These are phyloP conservation scores for Rubus parviflorus DNA, from an alignment of 306 rosid species.

Conservation along the genomic window DNA sequence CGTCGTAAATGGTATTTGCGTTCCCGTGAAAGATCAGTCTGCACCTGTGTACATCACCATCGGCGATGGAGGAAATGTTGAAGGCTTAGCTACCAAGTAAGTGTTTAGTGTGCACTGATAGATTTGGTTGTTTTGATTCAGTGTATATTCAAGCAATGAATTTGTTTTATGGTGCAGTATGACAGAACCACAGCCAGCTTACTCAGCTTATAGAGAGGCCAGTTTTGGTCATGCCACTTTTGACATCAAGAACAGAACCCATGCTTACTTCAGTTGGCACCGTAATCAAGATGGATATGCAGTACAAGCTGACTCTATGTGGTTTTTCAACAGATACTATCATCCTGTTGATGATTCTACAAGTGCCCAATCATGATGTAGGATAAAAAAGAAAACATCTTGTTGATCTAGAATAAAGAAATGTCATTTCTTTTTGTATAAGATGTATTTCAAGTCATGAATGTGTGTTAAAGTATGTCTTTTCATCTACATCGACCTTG, in stretches of 20 bases:
- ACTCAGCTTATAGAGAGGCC: slow-evolving; percentile 80
- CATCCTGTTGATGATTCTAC: slow-evolving; percentile 63
- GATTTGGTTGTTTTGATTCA: background rate
- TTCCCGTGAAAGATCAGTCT: slow-evolving; percentile 60
- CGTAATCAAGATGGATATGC: slow-evolving; percentile 74
- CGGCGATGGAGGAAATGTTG: slow-evolving; percentile 91
- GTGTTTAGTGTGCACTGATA: slow-evolving; percentile 7
- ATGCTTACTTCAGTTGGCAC: slow-evolving; percentile 77
- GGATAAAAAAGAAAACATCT: background rate
- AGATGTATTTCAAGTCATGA: background rate
- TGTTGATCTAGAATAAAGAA: background rate
- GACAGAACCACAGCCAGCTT: slow-evolving; percentile 77
- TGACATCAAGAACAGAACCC: slow-evolving; percentile 75
- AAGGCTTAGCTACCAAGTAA: slow-evolving; percentile 87
- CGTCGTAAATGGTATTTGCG: slow-evolving; percentile 63
- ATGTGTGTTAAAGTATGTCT: background rate
- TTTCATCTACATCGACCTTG: background rate
- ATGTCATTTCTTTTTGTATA: background rate
- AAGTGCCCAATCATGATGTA: slow-evolving; percentile 9
- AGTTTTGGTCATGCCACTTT: slow-evolving; percentile 88
- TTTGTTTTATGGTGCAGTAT: slow-evolving; percentile 48
- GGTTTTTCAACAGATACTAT: slow-evolving; percentile 74
- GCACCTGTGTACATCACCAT: slow-evolving; percentile 91
- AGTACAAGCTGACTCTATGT: slow-evolving; percentile 62
- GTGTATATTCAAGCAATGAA: background rate